A percentile compares a stretch with the other conserved stretches of the same genome.
Evolutionary conservation across 306 rosid species (phyloP).

Genomic region (Sindora glabra): DNA sequence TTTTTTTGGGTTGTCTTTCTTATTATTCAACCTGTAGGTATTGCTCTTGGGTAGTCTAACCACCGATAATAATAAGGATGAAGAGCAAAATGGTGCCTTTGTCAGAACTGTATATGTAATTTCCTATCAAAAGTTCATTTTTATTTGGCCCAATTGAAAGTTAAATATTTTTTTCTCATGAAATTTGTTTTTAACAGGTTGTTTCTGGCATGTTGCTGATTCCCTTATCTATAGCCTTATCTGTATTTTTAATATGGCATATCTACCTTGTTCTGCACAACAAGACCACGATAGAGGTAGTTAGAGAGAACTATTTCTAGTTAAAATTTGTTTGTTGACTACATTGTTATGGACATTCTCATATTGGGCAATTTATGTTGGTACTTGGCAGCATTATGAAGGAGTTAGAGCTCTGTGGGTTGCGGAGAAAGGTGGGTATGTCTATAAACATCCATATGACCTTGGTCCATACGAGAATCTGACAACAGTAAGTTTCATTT

Average conservation of each 20-base stretch:
- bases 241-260: constrained; percentile 89
- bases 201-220: constrained; percentile 71
- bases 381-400: constrained; percentile 77
- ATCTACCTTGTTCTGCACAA: constrained; percentile 76
- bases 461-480: constrained; percentile 87
- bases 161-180: constrained; percentile 24
- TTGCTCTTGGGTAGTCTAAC: constrained; percentile 80
- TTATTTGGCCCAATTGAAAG: constrained; percentile 4
- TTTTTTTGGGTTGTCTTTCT: not conserved
- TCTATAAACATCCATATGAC: constrained; percentile 90
- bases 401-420: constrained; percentile 98
- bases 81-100: constrained; percentile 52
- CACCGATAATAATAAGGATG: constrained; percentile 48
- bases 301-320: constrained; percentile 10
- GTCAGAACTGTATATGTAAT: constrained; percentile 75
- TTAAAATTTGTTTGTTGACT: constrained; percentile 12
- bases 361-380: constrained; percentile 17
- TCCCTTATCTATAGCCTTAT: constrained; percentile 62
- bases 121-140: not conserved
- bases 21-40: constrained; percentile 44
- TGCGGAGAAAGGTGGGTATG: constrained; percentile 84
- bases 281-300: constrained; percentile 96
- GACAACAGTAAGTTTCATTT: constrained; percentile 41
- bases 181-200: constrained; percentile 41
- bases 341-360: constrained; percentile 15